Evolutionary conservation across 2,329 filamentous ascomycete species (phyloP).

Genomic region (Neofusicoccum sp.): DNA sequence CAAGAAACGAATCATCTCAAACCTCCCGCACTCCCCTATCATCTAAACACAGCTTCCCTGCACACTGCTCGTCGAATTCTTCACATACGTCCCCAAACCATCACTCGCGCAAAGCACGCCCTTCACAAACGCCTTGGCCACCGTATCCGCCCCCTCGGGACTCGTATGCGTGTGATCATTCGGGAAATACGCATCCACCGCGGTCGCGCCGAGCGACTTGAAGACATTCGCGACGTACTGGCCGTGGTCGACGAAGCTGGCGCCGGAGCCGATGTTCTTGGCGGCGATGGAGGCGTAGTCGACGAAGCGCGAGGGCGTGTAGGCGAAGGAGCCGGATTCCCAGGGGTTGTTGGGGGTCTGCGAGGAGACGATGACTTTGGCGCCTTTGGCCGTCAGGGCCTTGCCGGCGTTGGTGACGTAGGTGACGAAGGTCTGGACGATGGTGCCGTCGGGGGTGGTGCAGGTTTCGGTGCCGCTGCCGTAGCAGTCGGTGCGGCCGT

Average conservation of each 20-base stretch:
- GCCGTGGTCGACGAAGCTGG: slow-evolving; percentile 55
- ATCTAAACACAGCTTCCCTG: slow-evolving; percentile 30
- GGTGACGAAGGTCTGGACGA: slow-evolving; percentile 58
- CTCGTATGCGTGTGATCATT: slow-evolving; percentile 64
- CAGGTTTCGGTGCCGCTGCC: slow-evolving; percentile 55
- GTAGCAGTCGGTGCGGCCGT: slow-evolving; percentile 58
- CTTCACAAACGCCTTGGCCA: slow-evolving; percentile 59
- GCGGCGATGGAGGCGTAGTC: slow-evolving; percentile 21
- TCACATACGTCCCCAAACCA: slow-evolving; percentile 28
- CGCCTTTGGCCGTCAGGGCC: slow-evolving; percentile 54
- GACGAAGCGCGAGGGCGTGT: slow-evolving; percentile 53
- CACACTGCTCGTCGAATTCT: slow-evolving; percentile 33
- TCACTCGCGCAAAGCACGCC: slow-evolving; percentile 50
- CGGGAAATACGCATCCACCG: slow-evolving; percentile 47
- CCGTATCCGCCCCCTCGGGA: slow-evolving; percentile 53
- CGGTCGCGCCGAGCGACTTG: slow-evolving; percentile 21
- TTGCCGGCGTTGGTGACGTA: slow-evolving; percentile 58
- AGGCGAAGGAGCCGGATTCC: slow-evolving; percentile 52
- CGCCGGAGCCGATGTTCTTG: slow-evolving; percentile 14
- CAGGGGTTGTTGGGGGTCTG: slow-evolving; percentile 61
- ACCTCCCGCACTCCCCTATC: too few species aligned
- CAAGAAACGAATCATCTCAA: too few species aligned
- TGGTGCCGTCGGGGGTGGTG: slow-evolving; percentile 46
- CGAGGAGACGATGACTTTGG: slow-evolving; percentile 54
- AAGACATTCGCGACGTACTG: slow-evolving; percentile 50